A percentile compares a stretch with the other conserved stretches of the same genome.
Conservation (phyloP, 2,329 filamentous ascomycete genomes). For the Ceratocystis harringtonii region DNA sequence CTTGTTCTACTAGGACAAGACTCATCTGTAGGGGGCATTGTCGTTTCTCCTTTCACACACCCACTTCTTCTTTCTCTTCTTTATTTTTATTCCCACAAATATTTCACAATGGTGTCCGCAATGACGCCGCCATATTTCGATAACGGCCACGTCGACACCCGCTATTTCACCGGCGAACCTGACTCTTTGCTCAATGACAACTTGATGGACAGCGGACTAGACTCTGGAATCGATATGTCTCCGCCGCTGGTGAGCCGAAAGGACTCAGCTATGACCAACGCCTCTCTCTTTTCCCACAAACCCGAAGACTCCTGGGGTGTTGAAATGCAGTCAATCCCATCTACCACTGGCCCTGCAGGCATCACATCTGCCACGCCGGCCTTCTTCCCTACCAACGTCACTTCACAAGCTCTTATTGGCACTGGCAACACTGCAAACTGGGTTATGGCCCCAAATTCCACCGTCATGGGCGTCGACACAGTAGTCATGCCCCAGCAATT, state of each 20-base stretch:
- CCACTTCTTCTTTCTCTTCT: neutral
- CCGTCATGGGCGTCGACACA: conserved; percentile 26
- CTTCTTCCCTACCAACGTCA: neutral
- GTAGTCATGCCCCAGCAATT: conserved; percentile 57
- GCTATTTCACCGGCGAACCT: neutral
- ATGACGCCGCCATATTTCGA: conserved; percentile 7
- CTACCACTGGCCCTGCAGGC: conserved; percentile 38
- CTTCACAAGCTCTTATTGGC: neutral
- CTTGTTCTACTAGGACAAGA: neutral
- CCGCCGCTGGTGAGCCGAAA: conserved; percentile 47
- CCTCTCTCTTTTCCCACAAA: conserved; percentile 49
- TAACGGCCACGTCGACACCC: conserved; percentile 1
- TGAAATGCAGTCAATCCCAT: conserved; percentile 48
- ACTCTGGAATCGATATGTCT: conserved; percentile 46
- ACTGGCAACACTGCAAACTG: conserved; percentile 44
- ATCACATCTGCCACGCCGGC: neutral
- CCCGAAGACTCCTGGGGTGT: conserved; percentile 44
- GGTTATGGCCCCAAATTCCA: conserved; percentile 27
- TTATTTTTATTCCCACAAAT: neutral
- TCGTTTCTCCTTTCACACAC: neutral
- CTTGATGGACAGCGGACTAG: conserved; percentile 26
- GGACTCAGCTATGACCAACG: conserved; percentile 39
- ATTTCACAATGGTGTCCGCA: conserved; percentile 11
- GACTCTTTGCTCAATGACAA: conserved; percentile 9
- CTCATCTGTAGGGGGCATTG: neutral